Evolutionary conservation across 768 basidiomycete species (phyloP).

Genomic region (Mycena alexandri): DNA sequence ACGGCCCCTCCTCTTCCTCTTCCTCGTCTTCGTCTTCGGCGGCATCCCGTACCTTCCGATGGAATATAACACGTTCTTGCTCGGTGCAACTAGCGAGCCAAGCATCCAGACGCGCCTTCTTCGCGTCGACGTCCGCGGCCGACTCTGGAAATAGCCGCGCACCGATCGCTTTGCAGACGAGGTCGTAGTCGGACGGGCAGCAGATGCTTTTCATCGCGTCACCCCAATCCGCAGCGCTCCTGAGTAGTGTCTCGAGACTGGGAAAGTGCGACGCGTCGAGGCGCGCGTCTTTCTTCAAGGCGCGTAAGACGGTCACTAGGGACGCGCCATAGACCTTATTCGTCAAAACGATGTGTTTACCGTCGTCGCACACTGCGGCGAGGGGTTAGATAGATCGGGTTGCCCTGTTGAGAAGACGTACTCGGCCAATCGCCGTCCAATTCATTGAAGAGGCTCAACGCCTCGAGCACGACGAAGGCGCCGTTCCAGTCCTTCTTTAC

Average conservation of each 20-base stretch:
- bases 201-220: slow-evolving; percentile 40
- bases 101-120: too few species aligned
- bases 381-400: too few species aligned
- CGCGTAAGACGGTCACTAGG: slow-evolving; percentile 49
- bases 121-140: too few species aligned
- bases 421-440: too few species aligned
- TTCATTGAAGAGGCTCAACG: too few species aligned
- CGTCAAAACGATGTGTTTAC: slow-evolving; percentile 45
- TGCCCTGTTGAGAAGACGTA: too few species aligned
- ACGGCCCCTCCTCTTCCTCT: slow-evolving; percentile 30
- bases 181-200: slow-evolving; percentile 43
- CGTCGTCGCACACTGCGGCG: too few species aligned
- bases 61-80: slow-evolving; percentile 19
- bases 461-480: too few species aligned
- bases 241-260: slow-evolving; percentile 49
- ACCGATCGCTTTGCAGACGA: slow-evolving; percentile 52
- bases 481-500: too few species aligned
- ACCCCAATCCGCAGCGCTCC: slow-evolving; percentile 44
- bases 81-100: slow-evolving; percentile 41
- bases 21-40: slow-evolving; percentile 39
- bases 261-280: slow-evolving; percentile 49
- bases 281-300: slow-evolving; percentile 45
- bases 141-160: slow-evolving; percentile 45
- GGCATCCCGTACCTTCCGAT: slow-evolving; percentile 31
- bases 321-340: slow-evolving; percentile 53